Evolutionary conservation across 1,284 basidiomycete species (phyloP).

Genomic region (Sanghuangporus weigelae): DNA sequence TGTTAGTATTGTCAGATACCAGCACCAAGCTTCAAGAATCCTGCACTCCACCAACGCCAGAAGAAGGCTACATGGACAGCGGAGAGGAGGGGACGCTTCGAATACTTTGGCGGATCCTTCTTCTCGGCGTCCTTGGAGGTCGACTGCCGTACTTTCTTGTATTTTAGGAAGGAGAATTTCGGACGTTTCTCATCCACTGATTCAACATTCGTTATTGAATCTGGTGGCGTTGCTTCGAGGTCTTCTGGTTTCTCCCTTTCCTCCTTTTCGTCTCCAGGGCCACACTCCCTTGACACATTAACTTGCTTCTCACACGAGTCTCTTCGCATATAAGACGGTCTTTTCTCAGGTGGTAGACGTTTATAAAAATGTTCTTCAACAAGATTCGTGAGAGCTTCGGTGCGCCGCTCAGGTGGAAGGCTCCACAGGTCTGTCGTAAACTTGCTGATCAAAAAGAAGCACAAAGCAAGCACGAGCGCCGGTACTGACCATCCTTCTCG

Average conservation of each 20-base stretch:
- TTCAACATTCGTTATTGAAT: background rate
- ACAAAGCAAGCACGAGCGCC: background rate
- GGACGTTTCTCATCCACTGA: background rate
- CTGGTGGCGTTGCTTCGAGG: background rate
- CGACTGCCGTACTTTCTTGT: background rate
- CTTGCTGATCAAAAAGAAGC: background rate
- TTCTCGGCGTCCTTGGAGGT: background rate
- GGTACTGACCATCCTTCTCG: constrained; percentile 15
- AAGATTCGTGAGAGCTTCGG: constrained; percentile 33
- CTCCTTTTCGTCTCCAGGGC: background rate
- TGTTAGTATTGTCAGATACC: constrained; percentile 32
- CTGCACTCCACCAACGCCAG: constrained; percentile 48
- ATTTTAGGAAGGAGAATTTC: background rate
- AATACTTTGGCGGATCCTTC: constrained; percentile 23
- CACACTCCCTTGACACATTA: background rate
- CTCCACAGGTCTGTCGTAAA: constrained; percentile 45
- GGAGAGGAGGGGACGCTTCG: constrained; percentile 54
- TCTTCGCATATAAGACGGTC: constrained; percentile 29
- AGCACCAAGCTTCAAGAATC: constrained; percentile 47
- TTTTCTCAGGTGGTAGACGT: constrained; percentile 42
- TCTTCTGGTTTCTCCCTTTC: background rate
- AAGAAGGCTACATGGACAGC: constrained; percentile 56
- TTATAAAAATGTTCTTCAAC: constrained; percentile 44
- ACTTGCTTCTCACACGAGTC: background rate
- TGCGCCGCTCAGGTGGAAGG: constrained; percentile 37